These are phyloP conservation scores for Amaranthus hypochondriacus DNA, from an alignment of 148 eudicot genomes.

Conservation along the genomic window DNA sequence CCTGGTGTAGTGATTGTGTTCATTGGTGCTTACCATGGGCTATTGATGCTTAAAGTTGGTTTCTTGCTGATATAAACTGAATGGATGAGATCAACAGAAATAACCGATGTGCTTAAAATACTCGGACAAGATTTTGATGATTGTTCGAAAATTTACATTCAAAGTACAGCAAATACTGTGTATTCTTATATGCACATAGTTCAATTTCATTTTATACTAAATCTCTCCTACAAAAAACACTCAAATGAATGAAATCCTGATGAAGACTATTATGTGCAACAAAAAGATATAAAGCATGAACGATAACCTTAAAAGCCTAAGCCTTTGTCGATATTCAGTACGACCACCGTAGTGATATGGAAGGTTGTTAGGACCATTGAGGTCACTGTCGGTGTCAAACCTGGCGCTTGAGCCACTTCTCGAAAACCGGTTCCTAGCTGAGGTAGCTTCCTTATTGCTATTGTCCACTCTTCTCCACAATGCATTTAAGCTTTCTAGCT, in stretches of 20 bases:
- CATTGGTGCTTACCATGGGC: slow-evolving; percentile 88
- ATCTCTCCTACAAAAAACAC: neutral
- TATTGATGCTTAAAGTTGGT: slow-evolving; percentile 27
- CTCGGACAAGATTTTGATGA: no score
- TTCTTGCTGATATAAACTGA: no score
- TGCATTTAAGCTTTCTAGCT: slow-evolving; percentile 69
- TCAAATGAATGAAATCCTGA: slow-evolving; percentile 69
- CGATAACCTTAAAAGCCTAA: slow-evolving; percentile 77
- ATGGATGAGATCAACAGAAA: no score
- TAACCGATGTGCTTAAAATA: no score
- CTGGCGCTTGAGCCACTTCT: slow-evolving; percentile 45
- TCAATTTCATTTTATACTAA: neutral
- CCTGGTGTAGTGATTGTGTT: slow-evolving; percentile 53
- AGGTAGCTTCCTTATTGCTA: slow-evolving; percentile 44
- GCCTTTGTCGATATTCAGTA: slow-evolving; percentile 58
- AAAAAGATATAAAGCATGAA: slow-evolving; percentile 83
- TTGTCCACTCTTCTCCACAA: slow-evolving; percentile 58
- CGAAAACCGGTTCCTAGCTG: slow-evolving; percentile 61
- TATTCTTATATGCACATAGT: slow-evolving; percentile 19
- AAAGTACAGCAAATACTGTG: neutral
- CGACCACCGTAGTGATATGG: slow-evolving; percentile 52
- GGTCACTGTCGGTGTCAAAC: slow-evolving; percentile 37
- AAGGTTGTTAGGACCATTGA: slow-evolving; percentile 50
- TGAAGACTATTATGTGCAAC: slow-evolving; percentile 77
- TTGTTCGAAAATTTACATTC: no score